A percentile compares a stretch with the other conserved stretches of the same genome.
Conservation (phyloP, 768 basidiomycete species). For the Dacryopinax primogenitus region DNA sequence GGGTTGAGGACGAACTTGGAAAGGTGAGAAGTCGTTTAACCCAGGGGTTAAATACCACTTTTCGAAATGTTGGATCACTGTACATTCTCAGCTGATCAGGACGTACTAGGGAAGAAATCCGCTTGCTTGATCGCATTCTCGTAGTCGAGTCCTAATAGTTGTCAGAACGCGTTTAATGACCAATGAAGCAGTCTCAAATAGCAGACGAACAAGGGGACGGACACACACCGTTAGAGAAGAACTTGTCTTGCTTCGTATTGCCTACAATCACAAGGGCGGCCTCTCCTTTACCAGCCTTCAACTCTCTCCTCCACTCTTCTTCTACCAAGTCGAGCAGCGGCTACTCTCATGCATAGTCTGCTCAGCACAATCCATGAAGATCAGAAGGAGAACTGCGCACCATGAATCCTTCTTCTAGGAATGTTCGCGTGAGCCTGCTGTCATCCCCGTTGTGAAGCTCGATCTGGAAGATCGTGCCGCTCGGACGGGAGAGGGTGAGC, state of each 20-base stretch:
- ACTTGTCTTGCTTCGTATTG: conserved; percentile 63
- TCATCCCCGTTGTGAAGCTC: conserved; percentile 71
- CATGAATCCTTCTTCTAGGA: conserved; percentile 48
- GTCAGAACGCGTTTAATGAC: too few relatives aligned
- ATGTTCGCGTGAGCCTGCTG: conserved; percentile 46
- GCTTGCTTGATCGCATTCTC: conserved; percentile 39
- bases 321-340: conserved; percentile 66
- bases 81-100: conserved; percentile 9
- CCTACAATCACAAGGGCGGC: conserved; percentile 72
- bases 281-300: conserved; percentile 34
- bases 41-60: conserved; percentile 48
- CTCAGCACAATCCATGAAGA: not conserved
- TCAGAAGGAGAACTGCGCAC: not conserved
- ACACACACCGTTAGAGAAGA: conserved; percentile 66
- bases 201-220: too few relatives aligned
- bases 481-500: conserved; percentile 49
- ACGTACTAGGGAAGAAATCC: conserved; percentile 53
- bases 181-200: too few relatives aligned
- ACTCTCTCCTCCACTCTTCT: conserved; percentile 47
- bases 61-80: conserved; percentile 34
- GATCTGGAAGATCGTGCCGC: conserved; percentile 48
- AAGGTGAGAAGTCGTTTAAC: conserved; percentile 56
- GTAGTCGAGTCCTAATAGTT: conserved; percentile 61
- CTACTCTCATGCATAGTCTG: not conserved
- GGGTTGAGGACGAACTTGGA: conserved; percentile 42